Conservation (phyloP, 2,329 filamentous ascomycete species). For the Ophiosphaerella korrae region DNA sequence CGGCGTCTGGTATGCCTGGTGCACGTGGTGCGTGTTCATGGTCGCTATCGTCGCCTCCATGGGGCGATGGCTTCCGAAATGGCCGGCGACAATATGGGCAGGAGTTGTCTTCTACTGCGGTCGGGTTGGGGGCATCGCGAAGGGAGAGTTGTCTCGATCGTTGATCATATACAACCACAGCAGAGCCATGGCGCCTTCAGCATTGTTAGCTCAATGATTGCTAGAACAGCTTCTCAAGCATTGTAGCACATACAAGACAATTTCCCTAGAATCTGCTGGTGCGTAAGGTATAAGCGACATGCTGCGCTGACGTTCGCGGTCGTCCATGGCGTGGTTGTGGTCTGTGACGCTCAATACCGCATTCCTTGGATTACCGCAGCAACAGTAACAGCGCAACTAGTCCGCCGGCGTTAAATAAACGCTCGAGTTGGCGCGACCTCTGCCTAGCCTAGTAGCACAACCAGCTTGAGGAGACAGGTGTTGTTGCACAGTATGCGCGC, state of each 20-base stretch:
- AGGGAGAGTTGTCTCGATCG: conserved; percentile 84
- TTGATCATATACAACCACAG: conserved; percentile 89
- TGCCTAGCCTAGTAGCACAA: not conserved
- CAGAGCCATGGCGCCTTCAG: conserved; percentile 83
- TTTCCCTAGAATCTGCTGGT: conserved; percentile 73
- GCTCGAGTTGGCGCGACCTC: conserved; percentile 6
- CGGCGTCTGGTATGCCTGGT: conserved; percentile 39
- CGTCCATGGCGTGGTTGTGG: conserved; percentile 28
- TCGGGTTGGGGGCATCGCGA: conserved; percentile 62
- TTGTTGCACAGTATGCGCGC: conserved; percentile 21
- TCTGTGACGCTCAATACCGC: conserved; percentile 3
- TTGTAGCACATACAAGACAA: conserved; percentile 71
- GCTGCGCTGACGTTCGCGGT: conserved; percentile 41
- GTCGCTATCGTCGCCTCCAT: conserved; percentile 37
- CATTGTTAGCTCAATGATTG: conserved; percentile 16
- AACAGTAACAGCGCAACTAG: conserved; percentile 10
- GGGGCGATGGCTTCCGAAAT: conserved; percentile 54
- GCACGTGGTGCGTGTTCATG: conserved; percentile 34
- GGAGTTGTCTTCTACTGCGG: conserved; percentile 64
- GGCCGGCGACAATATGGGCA: conserved; percentile 93
- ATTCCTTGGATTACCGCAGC: conserved; percentile 8
- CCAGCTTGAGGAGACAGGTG: not conserved
- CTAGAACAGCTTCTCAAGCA: not conserved
- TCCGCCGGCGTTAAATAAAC: conserved; percentile 1
- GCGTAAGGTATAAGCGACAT: conserved; percentile 80